Conservation (phyloP, 176 grass and related monocot genomes). For the Aegilops sharonensis region DNA sequence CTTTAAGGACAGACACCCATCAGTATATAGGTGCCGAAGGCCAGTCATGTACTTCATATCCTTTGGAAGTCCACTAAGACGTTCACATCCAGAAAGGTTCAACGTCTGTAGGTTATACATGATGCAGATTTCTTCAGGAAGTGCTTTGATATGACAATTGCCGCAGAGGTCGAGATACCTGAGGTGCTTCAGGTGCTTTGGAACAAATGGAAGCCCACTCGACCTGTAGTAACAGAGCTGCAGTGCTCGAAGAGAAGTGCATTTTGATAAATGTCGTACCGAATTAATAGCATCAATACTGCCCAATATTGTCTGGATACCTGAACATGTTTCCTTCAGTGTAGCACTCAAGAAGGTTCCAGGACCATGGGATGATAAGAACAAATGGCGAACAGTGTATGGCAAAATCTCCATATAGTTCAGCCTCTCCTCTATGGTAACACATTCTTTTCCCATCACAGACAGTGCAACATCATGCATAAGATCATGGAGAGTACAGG, state of each 20-base stretch:
- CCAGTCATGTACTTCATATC: not conserved
- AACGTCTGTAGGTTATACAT: not conserved
- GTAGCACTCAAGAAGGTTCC: not conserved
- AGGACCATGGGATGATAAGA: not conserved
- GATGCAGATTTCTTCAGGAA: slow-evolving; percentile 4
- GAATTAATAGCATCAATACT: not conserved
- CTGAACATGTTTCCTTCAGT: not conserved
- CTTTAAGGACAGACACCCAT: not conserved
- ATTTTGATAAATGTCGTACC: not conserved
- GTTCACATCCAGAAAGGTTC: not conserved
- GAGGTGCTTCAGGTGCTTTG: not conserved
- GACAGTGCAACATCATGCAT: not conserved
- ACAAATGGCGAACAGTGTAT: slow-evolving; percentile 4
- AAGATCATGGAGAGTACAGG: slow-evolving; percentile 22
- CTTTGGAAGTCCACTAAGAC: not conserved
- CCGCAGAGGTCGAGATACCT: not conserved
- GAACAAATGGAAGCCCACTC: no score
- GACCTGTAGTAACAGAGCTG: no score
- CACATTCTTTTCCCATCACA: not conserved
- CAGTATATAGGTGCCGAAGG: not conserved
- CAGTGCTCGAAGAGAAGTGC: no score
- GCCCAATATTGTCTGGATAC: not conserved
- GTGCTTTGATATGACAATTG: not conserved
- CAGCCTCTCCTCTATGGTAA: not conserved
- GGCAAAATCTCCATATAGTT: not conserved